phyloP scores from a whole-genome alignment of 129 eudicot species.

The Centaurea solstitialis region DNA sequence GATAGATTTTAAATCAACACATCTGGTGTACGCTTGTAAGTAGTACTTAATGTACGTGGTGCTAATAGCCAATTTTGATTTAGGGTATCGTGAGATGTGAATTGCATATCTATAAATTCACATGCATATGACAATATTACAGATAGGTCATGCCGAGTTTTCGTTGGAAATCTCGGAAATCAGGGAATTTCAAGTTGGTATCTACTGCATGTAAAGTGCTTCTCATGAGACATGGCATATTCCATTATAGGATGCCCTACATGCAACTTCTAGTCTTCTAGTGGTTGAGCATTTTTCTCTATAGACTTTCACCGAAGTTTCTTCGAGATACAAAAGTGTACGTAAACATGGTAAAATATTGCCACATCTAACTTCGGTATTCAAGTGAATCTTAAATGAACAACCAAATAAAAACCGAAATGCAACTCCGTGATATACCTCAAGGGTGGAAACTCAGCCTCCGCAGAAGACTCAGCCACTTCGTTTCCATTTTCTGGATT shows the following conservation, averaged over 20 bases:
- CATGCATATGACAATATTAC: no score
- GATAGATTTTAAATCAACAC: no score
- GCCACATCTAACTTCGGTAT: neutral
- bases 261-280: neutral
- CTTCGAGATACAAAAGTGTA: neutral
- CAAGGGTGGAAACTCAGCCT: conserved; percentile 86
- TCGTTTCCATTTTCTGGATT: conserved; percentile 57
- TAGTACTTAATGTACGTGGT: no score
- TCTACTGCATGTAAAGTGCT: neutral
- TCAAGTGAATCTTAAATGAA: neutral
- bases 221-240: conserved; percentile 2
- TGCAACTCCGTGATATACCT: conserved; percentile 41
- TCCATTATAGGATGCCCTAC: neutral
- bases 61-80: no score
- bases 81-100: no score
- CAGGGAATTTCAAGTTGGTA: no score
- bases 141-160: no score
- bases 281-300: conserved; percentile 6
- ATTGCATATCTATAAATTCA: no score
- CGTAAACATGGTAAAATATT: neutral
- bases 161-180: no score
- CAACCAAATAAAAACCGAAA: conserved; percentile 3
- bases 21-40: no score
- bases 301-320: neutral
- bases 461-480: conserved; percentile 71